Evolutionary conservation across 208 protist species (phyloP), one percentile per base, ranked within the genome.

Genomic region (Crithidia sp.): DNA sequence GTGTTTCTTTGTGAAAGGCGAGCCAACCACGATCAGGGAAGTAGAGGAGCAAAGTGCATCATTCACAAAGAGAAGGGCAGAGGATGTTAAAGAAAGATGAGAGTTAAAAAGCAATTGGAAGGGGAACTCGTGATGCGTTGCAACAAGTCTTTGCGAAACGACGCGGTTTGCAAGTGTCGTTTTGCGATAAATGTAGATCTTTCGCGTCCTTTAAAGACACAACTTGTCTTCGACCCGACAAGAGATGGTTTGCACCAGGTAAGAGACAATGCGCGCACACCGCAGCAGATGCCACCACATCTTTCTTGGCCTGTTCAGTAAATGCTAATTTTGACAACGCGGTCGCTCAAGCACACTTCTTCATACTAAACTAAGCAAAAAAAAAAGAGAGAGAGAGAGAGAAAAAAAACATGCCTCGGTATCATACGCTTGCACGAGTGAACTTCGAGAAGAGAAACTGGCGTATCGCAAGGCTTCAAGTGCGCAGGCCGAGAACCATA

Each of bases 291-390:
- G 45, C 7, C 45, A 49, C 45, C 45, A 49, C 7, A 7, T 7
- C 45, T 49, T 49, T 13, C 0, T 0, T 67, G 19, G 43, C 28
- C 5, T 70, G 17, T 14, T 70, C 12, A 41, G 45, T 70, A 0
- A 0, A 3, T 2, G 9, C 0, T 60, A 41, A 7, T 10, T 37
- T 37, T 9, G 17, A 28, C 7, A 28, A 1, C 9, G 55, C 7
- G 7, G 28, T 36, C 7, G 14, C 2, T 70, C 12, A 60, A 55
- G 50, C 62, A 45, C 47, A 36, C 3, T 49, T 39, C 49, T 36
- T 44, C 54, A 49, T 71, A 50, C 52, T 59, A 62, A 37, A 14
- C 40, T 71, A 62, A 62, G 41, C 43, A 62, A 62, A 52, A 53
- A 36, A 2, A 28, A 28, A 28, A 28, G 1, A 28, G 28, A 28